These are phyloP conservation scores for Solanum habrochaites DNA, from an alignment of 257 asterid species.

Conservation along the genomic window DNA sequence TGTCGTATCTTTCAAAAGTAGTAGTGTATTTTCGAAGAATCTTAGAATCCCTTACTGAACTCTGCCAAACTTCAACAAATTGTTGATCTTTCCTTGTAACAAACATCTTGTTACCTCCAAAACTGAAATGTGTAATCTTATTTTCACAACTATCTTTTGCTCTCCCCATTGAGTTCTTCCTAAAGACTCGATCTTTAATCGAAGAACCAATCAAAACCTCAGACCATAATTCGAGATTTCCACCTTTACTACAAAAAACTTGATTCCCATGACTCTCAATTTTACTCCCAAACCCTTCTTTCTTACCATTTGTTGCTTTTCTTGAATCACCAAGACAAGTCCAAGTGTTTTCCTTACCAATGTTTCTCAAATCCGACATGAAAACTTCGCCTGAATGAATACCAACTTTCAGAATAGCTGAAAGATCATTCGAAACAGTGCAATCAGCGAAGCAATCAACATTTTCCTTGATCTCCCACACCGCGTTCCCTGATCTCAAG, in stretches of 20 bases:
- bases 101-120: slow-evolving; percentile 88
- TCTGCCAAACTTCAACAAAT: slow-evolving; percentile 71
- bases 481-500: slow-evolving; percentile 57
- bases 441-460: slow-evolving; percentile 84
- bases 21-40: not conserved
- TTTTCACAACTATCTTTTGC: slow-evolving; percentile 49
- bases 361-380: slow-evolving; percentile 54
- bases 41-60: slow-evolving; percentile 26
- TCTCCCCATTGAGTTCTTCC: slow-evolving; percentile 76
- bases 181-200: slow-evolving; percentile 31
- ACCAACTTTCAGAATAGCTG: slow-evolving; percentile 66
- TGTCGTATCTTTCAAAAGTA: not conserved
- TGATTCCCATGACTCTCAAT: slow-evolving; percentile 77
- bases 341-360: slow-evolving; percentile 49
- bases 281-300: slow-evolving; percentile 67
- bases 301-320: slow-evolving; percentile 56
- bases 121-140: slow-evolving; percentile 41
- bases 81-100: slow-evolving; percentile 66
- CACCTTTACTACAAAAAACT: slow-evolving; percentile 69
- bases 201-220: slow-evolving; percentile 47
- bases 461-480: slow-evolving; percentile 62
- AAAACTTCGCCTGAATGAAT: slow-evolving; percentile 72
- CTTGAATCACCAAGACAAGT: slow-evolving; percentile 59
- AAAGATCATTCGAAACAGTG: slow-evolving; percentile 36
- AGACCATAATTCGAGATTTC: slow-evolving; percentile 71